Evolutionary conservation across 2,329 filamentous ascomycete genomes (phyloP).

Genomic region (Aspergillus tanneri): DNA sequence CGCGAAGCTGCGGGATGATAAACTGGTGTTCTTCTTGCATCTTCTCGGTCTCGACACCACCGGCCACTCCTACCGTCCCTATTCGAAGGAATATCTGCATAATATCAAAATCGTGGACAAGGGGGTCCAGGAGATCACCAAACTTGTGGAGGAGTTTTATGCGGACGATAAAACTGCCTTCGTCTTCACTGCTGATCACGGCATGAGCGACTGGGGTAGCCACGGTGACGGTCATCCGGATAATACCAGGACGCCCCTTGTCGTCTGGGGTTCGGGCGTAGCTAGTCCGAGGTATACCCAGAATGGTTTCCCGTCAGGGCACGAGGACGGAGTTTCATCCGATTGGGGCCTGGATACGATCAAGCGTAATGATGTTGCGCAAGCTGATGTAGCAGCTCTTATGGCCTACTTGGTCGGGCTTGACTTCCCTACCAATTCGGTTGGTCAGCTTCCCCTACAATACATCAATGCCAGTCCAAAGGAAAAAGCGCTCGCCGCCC

Average conservation of each 20-base stretch:
- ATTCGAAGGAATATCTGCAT: conserved; percentile 90
- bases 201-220: conserved; percentile 99
- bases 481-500: conserved; percentile 78
- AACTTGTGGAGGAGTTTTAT: conserved; percentile 83
- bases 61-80: conserved; percentile 82
- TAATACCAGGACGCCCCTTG: conserved; percentile 90
- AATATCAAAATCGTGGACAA: conserved; percentile 94
- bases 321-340: conserved; percentile 81
- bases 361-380: conserved; percentile 83
- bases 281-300: conserved; percentile 66
- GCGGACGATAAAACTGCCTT: conserved; percentile 81
- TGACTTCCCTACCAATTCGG: conserved; percentile 92
- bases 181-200: conserved; percentile 95
- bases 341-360: conserved; percentile 84
- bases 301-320: conserved; percentile 66
- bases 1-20: conserved; percentile 72
- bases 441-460: conserved; percentile 83
- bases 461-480: conserved; percentile 71
- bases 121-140: conserved; percentile 79
- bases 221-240: conserved; percentile 97
- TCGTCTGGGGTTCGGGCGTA: conserved; percentile 90
- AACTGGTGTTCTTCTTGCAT: conserved; percentile 92
- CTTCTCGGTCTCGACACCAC: conserved; percentile 87
- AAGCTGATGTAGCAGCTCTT: conserved; percentile 89
- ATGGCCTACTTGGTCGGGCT: conserved; percentile 91